Conservation (phyloP, 371 early-diverging fungal genomes). For the Mucor lusitanicus region DNA sequence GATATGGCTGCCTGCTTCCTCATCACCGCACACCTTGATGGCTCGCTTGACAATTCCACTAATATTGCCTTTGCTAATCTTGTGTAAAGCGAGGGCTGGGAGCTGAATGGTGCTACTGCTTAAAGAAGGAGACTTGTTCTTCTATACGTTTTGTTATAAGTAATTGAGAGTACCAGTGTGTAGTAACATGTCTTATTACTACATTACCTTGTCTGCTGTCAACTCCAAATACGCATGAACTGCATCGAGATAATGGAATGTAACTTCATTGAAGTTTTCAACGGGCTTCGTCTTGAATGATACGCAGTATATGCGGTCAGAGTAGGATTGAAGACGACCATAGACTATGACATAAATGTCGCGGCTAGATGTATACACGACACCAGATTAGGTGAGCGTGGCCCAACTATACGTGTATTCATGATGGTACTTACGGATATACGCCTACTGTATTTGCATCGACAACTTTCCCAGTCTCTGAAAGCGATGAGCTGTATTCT, state of each 20-base stretch:
- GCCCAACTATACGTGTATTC: too few species aligned
- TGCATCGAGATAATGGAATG: conserved; percentile 62
- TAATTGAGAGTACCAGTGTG: background rate
- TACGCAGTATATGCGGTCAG: conserved; percentile 52
- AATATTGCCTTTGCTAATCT: background rate
- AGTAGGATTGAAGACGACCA: conserved; percentile 53
- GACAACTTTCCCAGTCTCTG: too few species aligned
- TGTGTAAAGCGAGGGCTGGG: background rate
- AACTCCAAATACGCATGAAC: conserved; percentile 3
- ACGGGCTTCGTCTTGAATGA: conserved; percentile 37
- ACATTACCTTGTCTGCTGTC: background rate
- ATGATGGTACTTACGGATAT: background rate
- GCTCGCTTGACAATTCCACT: background rate
- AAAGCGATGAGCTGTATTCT: background rate
- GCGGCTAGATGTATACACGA: background rate
- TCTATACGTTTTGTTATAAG: background rate
- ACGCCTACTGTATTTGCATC: background rate
- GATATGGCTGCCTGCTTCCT: background rate
- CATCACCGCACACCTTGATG: background rate
- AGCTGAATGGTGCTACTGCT: background rate
- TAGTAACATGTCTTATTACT: too few species aligned
- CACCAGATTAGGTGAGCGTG: too few species aligned
- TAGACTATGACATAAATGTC: conserved; percentile 58
- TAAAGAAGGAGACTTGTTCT: background rate
- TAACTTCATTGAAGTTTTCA: conserved; percentile 71